Evolutionary conservation across 805 yeast genomes (phyloP).

Genomic region (Citeromyces matritensis): DNA sequence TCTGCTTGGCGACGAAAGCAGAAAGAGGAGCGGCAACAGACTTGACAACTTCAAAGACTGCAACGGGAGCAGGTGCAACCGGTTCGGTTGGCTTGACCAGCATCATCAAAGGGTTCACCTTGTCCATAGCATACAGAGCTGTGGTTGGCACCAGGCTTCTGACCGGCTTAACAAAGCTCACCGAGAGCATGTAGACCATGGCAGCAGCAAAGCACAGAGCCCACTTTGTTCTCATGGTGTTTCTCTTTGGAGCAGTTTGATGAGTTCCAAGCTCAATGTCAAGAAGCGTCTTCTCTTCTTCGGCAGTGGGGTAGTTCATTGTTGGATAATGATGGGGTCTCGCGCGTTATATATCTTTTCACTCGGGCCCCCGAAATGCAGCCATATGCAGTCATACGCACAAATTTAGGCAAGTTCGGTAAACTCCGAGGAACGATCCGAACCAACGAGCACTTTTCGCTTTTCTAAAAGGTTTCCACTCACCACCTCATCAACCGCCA

Average conservation of each 20-base stretch:
- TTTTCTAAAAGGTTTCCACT: no score
- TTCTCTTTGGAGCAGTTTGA: background rate
- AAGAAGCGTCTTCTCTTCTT: no score
- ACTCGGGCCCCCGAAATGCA: no score
- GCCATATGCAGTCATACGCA: no score
- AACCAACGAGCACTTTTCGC: no score
- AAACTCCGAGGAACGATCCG: no score
- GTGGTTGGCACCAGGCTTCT: conserved; percentile 1
- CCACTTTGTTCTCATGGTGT: background rate
- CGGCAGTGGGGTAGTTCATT: no score
- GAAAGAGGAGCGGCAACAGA: conserved; percentile 4
- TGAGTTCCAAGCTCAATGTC: no score
- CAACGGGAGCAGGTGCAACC: conserved; percentile 3
- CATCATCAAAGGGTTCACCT: conserved; percentile 1
- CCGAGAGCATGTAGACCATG: background rate
- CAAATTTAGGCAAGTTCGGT: no score
- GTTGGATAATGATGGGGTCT: no score
- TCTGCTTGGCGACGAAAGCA: conserved; percentile 2
- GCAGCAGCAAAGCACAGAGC: background rate
- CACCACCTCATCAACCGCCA: no score
- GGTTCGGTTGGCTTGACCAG: conserved; percentile 1
- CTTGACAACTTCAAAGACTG: conserved; percentile 7
- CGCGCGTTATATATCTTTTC: no score
- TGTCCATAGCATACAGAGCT: background rate
- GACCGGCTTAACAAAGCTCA: conserved; percentile 1